Percentiles rank a stretch among this genome's conserved stretches.
Conservation (phyloP, 2,329 filamentous ascomycete genomes). For the Fusarium kyushuense region DNA sequence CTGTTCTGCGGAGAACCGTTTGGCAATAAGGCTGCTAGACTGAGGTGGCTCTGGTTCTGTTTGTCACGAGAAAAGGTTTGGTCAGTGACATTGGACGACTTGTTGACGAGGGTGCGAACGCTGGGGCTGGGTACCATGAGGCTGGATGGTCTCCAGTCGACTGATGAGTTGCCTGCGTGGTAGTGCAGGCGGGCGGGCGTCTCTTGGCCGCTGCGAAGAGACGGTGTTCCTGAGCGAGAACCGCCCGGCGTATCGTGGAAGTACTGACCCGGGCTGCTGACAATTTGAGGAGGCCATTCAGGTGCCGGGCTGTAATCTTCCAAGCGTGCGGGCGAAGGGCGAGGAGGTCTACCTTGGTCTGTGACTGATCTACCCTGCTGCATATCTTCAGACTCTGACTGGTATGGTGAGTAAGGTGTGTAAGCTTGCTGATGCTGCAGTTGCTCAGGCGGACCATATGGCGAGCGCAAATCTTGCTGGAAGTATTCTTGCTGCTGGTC, state of each 20-base stretch:
- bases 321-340: conserved; percentile 32
- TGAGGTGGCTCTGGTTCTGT: conserved; percentile 59
- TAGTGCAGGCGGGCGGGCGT: conserved; percentile 39
- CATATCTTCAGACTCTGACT: conserved; percentile 42
- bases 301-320: conserved; percentile 44
- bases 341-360: conserved; percentile 39
- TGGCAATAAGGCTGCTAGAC: conserved; percentile 56
- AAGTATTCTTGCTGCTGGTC: conserved; percentile 37
- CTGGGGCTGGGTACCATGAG: conserved; percentile 45
- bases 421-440: conserved; percentile 23
- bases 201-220: conserved; percentile 44
- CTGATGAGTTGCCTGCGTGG: conserved; percentile 43
- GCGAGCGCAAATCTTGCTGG: conserved; percentile 41
- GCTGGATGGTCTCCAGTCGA: conserved; percentile 49
- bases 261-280: conserved; percentile 42
- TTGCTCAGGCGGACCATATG: conserved; percentile 37
- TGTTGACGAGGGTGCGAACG: conserved; percentile 29
- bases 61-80: conserved; percentile 29
- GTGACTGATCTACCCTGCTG: conserved; percentile 48
- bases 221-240: conserved; percentile 47
- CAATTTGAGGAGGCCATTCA: conserved; percentile 46
- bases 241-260: conserved; percentile 43
- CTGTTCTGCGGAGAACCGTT: conserved; percentile 39
- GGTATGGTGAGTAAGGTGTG: conserved; percentile 38
- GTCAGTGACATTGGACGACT: conserved; percentile 39